These are phyloP conservation scores for Candida tetrigidarum DNA, from an alignment of 1,139 yeast species.

Conservation along the genomic window DNA sequence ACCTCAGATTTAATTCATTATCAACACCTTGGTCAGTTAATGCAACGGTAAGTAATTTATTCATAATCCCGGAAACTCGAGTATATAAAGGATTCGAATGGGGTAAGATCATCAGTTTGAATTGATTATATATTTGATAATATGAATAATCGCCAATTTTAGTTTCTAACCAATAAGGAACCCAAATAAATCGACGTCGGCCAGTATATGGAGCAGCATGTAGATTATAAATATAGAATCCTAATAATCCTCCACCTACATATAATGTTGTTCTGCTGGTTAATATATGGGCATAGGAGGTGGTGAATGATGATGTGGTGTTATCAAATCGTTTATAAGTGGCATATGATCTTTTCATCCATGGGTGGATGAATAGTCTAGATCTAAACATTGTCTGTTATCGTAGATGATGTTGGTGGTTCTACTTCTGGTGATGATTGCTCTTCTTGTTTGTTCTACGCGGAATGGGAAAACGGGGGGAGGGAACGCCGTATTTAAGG, in stretches of 20 bases:
- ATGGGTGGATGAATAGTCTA: slow-evolving; percentile 2
- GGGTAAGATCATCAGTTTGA: slow-evolving; percentile 51
- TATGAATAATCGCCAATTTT: slow-evolving; percentile 74
- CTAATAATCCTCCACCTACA: slow-evolving; percentile 24
- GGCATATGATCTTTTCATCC: slow-evolving; percentile 17
- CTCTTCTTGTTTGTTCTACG: too few species aligned
- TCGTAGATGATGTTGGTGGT: not conserved
- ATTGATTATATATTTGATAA: slow-evolving; percentile 57
- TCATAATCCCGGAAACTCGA: slow-evolving; percentile 63
- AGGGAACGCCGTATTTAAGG: too few species aligned
- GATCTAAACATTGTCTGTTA: slow-evolving; percentile 6
- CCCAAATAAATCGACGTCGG: slow-evolving; percentile 72
- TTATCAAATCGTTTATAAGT: slow-evolving; percentile 27
- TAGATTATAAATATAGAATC: slow-evolving; percentile 65
- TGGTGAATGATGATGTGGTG: slow-evolving; percentile 12
- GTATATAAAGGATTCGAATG: slow-evolving; percentile 56
- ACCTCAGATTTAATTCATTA: slow-evolving; percentile 27
- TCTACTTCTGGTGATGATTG: not conserved
- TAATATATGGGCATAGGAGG: slow-evolving; percentile 16
- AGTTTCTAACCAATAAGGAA: slow-evolving; percentile 68
- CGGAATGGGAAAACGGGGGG: not conserved
- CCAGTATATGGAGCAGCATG: slow-evolving; percentile 86
- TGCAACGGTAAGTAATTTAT: slow-evolving; percentile 64
- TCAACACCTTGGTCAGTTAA: slow-evolving; percentile 26
- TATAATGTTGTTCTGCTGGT: slow-evolving; percentile 25